Evolutionary conservation across 1,284 basidiomycete genomes (phyloP).

Genomic region (Fomes fomentarius): DNA sequence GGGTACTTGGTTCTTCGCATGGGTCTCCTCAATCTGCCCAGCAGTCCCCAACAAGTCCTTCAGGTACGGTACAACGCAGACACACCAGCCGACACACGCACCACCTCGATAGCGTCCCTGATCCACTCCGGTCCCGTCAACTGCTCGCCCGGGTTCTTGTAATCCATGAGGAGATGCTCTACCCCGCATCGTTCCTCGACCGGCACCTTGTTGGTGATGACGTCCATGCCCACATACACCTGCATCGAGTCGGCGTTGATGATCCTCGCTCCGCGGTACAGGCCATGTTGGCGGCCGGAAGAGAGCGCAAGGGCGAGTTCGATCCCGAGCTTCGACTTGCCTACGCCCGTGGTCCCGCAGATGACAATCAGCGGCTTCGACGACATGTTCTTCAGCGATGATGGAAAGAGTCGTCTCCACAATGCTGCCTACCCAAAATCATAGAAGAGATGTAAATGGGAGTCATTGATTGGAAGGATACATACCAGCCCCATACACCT

Average conservation of each 20-base stretch:
- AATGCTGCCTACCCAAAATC: neutral
- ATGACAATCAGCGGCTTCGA: conserved; percentile 77
- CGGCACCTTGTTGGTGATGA: conserved; percentile 96
- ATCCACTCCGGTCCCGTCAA: conserved; percentile 90
- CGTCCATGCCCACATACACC: conserved; percentile 91
- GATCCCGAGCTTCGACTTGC: conserved; percentile 93
- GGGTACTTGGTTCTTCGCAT: conserved; percentile 66
- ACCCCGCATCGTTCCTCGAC: conserved; percentile 77
- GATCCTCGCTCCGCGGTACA: conserved; percentile 69
- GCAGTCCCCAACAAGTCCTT: neutral
- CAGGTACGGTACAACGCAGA: neutral
- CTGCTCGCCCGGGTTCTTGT: conserved; percentile 84
- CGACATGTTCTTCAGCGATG: conserved; percentile 23
- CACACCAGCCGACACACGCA: conserved; percentile 41
- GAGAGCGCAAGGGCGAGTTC: conserved; percentile 76
- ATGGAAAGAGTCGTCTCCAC: neutral
- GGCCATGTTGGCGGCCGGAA: conserved; percentile 34
- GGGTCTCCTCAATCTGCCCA: conserved; percentile 71
- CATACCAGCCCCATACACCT: neutral
- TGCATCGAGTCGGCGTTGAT: conserved; percentile 99
- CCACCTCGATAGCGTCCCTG: conserved; percentile 69
- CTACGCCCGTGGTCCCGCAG: conserved; percentile 95
- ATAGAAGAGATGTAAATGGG: neutral
- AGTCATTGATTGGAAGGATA: neutral
- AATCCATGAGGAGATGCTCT: conserved; percentile 88